Conservation (phyloP, 768 basidiomycete genomes). For the Grammothele lineata region DNA sequence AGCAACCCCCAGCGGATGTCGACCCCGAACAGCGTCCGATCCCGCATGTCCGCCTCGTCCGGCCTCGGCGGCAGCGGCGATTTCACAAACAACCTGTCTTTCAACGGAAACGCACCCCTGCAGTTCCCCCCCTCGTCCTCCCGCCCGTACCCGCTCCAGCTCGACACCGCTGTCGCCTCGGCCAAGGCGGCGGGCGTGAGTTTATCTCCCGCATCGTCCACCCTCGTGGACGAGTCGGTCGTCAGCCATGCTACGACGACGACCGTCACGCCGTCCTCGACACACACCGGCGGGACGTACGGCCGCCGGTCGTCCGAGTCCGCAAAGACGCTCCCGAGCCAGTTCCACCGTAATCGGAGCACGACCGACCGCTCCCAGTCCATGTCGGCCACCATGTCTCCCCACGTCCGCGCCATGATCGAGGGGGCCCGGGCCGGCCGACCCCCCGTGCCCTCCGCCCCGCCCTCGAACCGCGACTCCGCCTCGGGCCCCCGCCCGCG, state of each 20-base stretch:
- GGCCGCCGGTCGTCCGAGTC: conserved; percentile 69
- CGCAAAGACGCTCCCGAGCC: conserved; percentile 52
- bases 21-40: conserved; percentile 21
- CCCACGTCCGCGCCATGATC: conserved; percentile 43
- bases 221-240: conserved; percentile 30
- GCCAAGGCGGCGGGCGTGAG: conserved; percentile 10
- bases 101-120: too few relatives aligned
- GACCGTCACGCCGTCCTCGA: background rate
- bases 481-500: conserved; percentile 29
- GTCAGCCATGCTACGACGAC: conserved; percentile 19
- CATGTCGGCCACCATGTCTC: conserved; percentile 58
- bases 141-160: conserved; percentile 51
- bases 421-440: conserved; percentile 28
- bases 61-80: conserved; percentile 17
- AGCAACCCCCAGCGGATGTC: conserved; percentile 12
- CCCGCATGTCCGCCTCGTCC: conserved; percentile 22
- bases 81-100: too few relatives aligned
- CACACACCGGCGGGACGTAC: too few relatives aligned
- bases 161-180: conserved; percentile 43
- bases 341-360: conserved; percentile 55
- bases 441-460: conserved; percentile 21
- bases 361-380: conserved; percentile 73
- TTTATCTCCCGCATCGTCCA: conserved; percentile 35
- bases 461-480: conserved; percentile 27
- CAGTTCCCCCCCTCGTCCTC: conserved; percentile 28